Conservation (phyloP, 495 filamentous ascomycete genomes). For the Penicillium manginii region DNA sequence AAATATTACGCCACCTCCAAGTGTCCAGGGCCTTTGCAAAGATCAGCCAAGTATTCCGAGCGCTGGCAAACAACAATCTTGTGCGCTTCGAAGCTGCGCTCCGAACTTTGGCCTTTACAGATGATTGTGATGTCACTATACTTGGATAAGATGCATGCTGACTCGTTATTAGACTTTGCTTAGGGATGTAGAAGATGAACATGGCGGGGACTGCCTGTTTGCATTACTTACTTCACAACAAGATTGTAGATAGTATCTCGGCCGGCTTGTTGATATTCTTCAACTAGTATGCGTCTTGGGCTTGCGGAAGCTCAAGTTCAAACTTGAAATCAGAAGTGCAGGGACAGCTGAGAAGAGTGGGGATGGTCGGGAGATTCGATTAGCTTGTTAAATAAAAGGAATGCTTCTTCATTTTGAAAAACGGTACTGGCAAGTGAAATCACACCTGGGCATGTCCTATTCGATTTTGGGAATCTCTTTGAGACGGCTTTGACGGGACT, state of each 20-base stretch:
- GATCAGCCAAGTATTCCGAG: neutral
- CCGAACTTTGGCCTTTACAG: neutral
- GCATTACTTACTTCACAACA: neutral
- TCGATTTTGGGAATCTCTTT: neutral
- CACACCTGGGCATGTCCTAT: neutral
- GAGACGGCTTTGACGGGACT: neutral
- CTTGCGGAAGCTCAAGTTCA: neutral
- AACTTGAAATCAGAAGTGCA: too few species aligned
- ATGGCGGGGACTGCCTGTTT: neutral
- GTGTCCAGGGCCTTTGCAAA: neutral
- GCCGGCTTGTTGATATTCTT: neutral
- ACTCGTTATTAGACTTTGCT: neutral
- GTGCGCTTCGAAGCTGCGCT: neutral
- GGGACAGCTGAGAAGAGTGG: neutral
- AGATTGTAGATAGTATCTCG: neutral
- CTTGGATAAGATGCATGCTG: neutral
- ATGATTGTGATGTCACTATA: neutral
- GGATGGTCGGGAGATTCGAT: neutral
- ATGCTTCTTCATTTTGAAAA: too few species aligned
- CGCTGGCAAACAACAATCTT: neutral
- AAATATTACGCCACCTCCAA: too few species aligned
- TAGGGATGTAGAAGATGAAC: neutral
- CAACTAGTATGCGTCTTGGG: neutral
- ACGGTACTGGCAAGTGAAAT: neutral
- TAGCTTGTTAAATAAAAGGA: too few species aligned